Percentiles rank a stretch among this genome's conserved stretches.
phyloP scores from a whole-genome alignment of 169 alveolate genomes.

The Plasmodium berghei region DNA sequence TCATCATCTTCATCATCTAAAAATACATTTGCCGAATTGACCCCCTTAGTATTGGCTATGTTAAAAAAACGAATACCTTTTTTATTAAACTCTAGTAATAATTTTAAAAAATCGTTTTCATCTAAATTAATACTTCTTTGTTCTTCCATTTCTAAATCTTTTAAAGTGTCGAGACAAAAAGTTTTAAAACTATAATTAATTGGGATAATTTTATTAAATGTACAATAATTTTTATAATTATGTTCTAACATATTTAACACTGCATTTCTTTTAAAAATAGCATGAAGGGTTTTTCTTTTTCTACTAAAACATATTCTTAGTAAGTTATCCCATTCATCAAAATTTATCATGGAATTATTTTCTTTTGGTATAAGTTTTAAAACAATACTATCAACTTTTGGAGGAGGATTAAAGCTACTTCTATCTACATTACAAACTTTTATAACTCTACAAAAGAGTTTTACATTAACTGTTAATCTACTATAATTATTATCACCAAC shows the following conservation, averaged over 20 bases:
- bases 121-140: conserved; percentile 90
- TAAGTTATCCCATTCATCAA: conserved; percentile 99
- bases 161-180: conserved; percentile 66
- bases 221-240: conserved; percentile 93
- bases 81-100: conserved; percentile 90
- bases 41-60: conserved; percentile 77
- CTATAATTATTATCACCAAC: conserved; percentile 97
- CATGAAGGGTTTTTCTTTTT: conserved; percentile 97
- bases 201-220: conserved; percentile 86
- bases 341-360: conserved; percentile 87
- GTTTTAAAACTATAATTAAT: conserved; percentile 74
- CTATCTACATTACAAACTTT: conserved; percentile 95
- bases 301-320: conserved; percentile 97
- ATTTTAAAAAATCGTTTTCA: conserved; percentile 89
- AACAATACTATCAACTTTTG: conserved; percentile 99
- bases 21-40: conserved; percentile 16
- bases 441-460: conserved; percentile 91
- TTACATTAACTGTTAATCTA: conserved; percentile 97
- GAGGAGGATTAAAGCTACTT: conserved; percentile 99
- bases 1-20: conserved; percentile 27
- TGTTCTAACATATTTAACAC: conserved; percentile 93
- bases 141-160: conserved; percentile 48
- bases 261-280: conserved; percentile 95
- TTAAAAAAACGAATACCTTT: conserved; percentile 91
- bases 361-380: conserved; percentile 97